Evolutionary conservation across 805 yeast species (phyloP).

Genomic region (Saccharomycopsis fodiens): DNA sequence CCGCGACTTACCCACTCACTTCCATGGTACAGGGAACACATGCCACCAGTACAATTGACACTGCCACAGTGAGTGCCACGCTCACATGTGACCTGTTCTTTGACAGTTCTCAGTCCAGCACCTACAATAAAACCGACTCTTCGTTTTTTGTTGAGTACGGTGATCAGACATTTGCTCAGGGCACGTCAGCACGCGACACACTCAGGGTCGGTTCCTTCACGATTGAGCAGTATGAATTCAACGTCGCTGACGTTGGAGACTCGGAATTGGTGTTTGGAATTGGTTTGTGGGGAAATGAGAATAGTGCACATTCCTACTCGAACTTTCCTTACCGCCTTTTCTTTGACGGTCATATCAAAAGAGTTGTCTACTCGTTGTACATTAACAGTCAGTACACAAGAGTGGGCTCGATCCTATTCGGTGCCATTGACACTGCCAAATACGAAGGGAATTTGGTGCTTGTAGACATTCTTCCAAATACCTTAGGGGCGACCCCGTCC

Average conservation of each 20-base stretch:
- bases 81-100: constrained; percentile 25
- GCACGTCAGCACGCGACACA: constrained; percentile 43
- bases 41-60: constrained; percentile 1
- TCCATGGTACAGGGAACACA: too few species aligned
- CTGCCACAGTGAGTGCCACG: constrained; percentile 3
- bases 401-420: constrained; percentile 34
- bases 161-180: constrained; percentile 42
- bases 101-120: constrained; percentile 26
- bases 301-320: constrained; percentile 22
- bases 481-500: neutral
- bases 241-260: constrained; percentile 16
- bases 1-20: neutral
- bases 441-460: constrained; percentile 30
- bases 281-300: constrained; percentile 62
- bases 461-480: constrained; percentile 20
- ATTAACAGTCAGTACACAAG: constrained; percentile 27
- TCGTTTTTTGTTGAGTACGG: constrained; percentile 35
- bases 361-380: constrained; percentile 39
- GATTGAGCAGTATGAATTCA: constrained; percentile 8
- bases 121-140: constrained; percentile 28
- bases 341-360: constrained; percentile 33
- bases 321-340: constrained; percentile 28
- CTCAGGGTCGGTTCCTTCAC: constrained; percentile 36
- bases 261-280: constrained; percentile 63
- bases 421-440: constrained; percentile 38